phyloP scores from a whole-genome alignment of 176 grass and related monocot species.

The Oryza officinalis region DNA sequence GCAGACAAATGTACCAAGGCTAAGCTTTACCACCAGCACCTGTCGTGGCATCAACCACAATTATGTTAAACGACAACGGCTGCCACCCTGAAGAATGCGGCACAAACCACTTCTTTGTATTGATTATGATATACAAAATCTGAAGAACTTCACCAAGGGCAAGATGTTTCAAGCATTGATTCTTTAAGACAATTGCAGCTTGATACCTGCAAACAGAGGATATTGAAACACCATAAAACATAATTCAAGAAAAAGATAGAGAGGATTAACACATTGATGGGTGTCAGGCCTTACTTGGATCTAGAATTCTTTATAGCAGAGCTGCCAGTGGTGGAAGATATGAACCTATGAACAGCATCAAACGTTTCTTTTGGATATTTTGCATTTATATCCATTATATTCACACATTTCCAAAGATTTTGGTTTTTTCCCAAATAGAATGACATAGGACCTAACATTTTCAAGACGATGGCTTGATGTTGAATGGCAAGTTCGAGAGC shows the following conservation, averaged over 20 bases:
- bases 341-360: slow-evolving; percentile 62
- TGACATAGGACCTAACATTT: slow-evolving; percentile 56
- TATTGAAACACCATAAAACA: not conserved
- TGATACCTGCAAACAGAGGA: slow-evolving; percentile 66
- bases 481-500: slow-evolving; percentile 67
- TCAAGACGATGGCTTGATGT: slow-evolving; percentile 55
- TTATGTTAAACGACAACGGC: slow-evolving; percentile 67
- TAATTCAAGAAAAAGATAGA: slow-evolving; percentile 26
- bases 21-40: slow-evolving; percentile 41
- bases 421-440: slow-evolving; percentile 72
- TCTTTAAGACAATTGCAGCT: slow-evolving; percentile 76
- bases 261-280: slow-evolving; percentile 14
- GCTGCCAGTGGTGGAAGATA: slow-evolving; percentile 54
- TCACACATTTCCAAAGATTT: slow-evolving; percentile 80
- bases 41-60: slow-evolving; percentile 42
- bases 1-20: slow-evolving; percentile 10
- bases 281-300: slow-evolving; percentile 55
- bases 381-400: slow-evolving; percentile 70
- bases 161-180: slow-evolving; percentile 67
- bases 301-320: slow-evolving; percentile 55
- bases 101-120: slow-evolving; percentile 79
- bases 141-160: slow-evolving; percentile 82
- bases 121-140: slow-evolving; percentile 65
- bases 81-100: slow-evolving; percentile 81
- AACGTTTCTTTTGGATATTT: slow-evolving; percentile 56